These are phyloP conservation scores for Nigrospora oryzae DNA, from an alignment of 2,329 filamentous ascomycete species.

Conservation along the genomic window DNA sequence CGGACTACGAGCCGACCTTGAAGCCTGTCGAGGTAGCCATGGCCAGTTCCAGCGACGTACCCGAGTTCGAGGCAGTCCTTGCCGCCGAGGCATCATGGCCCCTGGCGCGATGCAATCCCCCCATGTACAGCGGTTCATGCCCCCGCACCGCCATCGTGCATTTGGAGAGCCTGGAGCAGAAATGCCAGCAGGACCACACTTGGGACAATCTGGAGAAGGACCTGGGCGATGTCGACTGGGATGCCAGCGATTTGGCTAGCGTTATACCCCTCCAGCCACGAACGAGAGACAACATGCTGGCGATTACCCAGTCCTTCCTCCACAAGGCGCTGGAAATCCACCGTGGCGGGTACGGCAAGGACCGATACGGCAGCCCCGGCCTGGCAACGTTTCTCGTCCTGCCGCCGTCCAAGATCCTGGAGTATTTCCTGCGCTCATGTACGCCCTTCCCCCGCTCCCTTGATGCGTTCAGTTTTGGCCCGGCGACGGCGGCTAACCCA, in stretches of 20 bases:
- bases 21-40: constrained; percentile 22
- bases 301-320: constrained; percentile 61
- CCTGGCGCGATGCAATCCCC: constrained; percentile 39
- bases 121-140: constrained; percentile 32
- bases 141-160: constrained; percentile 42
- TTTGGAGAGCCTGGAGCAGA: constrained; percentile 40
- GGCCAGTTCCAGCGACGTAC: constrained; percentile 19
- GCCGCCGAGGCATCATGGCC: constrained; percentile 42
- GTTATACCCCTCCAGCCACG: constrained; percentile 36
- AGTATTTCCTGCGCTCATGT: constrained; percentile 56
- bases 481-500: no score
- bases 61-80: constrained; percentile 38
- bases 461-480: no score
- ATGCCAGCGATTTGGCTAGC: constrained; percentile 25
- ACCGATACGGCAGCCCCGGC: constrained; percentile 34
- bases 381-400: constrained; percentile 57
- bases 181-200: constrained; percentile 36
- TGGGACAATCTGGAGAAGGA: constrained; percentile 37
- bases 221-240: constrained; percentile 26
- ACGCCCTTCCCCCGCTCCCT: no score
- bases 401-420: constrained; percentile 56
- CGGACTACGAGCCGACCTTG: constrained; percentile 24
- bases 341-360: constrained; percentile 34
- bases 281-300: constrained; percentile 61
- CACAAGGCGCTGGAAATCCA: constrained; percentile 65